Evolutionary conservation across 352 stramenopile genomes (phyloP), one percentile per base, ranked within the genome.

Genomic region (Pythium rhizo-oryzae): DNA sequence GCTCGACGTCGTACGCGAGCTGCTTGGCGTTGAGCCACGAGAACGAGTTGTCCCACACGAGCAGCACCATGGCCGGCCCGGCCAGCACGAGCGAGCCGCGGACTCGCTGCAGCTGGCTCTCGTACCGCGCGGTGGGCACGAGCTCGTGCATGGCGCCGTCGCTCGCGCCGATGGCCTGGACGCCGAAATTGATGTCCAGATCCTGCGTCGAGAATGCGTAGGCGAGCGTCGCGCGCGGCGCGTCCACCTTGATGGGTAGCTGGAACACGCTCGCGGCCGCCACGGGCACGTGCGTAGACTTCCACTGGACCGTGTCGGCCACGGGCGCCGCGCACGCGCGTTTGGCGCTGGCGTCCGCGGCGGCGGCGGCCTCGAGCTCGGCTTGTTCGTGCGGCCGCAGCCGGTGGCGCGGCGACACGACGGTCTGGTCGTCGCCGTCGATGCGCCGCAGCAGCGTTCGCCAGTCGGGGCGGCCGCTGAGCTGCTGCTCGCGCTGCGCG

Each of bases 21-120:
- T 92, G 82, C 66, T 94, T 94, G 24, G 75, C 64, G 60, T 92
- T 92, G 56, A 94, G 70, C 86, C 86, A 94, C 68, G 84, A 93
- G 60, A 87, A 94, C 54, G 81, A 90, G 49, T 94, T 94, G 76
- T 94, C 84, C 84, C 84, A 94, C 25, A 91, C 46, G 23, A 94
- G 60, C 68, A 91, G 59, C 63, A 89, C 68, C 69, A 90, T 80
- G 0, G 82, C 86, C 0, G 84, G 86, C 0, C 86, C 86, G 1
- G 62, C 62, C 44, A 94, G 72, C 50, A 71, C 54, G 3, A 91
- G 62, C 18, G 71, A 62, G 1, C 80, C 83, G 43, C 72, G 61
- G 28, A 92, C 71, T 46, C 75, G 60, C 49, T 82, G 64, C 51
- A 77, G 82, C 53, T 93, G 84, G 47, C 82, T 89, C 73, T 91